Conservation (phyloP, 2,329 filamentous ascomycete species). For the Pyricularia sp. region DNA sequence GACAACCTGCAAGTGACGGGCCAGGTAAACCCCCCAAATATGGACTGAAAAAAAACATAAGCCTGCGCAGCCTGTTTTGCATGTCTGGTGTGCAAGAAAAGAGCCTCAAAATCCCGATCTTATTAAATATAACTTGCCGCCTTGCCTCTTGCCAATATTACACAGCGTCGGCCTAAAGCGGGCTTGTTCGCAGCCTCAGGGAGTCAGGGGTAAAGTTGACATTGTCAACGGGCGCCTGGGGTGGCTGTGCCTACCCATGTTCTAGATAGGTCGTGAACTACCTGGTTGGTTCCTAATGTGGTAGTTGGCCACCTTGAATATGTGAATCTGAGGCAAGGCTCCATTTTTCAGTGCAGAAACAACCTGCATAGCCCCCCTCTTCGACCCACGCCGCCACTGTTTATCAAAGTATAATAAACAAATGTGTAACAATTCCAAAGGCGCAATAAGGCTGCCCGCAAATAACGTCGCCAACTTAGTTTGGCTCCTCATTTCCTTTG, state of each 20-base stretch:
- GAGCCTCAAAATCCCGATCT: neutral
- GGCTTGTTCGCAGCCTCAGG: neutral
- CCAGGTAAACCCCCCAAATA: neutral
- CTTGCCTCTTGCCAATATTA: neutral
- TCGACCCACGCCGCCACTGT: neutral
- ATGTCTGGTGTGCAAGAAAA: neutral
- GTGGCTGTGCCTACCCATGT: neutral
- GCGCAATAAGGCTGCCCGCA: neutral
- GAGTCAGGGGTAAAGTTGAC: neutral
- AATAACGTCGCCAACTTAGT: neutral
- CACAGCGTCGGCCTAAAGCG: neutral
- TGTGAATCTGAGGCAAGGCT: neutral
- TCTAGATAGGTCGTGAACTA: neutral
- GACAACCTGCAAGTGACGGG: neutral
- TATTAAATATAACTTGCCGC: neutral
- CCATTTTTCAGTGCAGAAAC: neutral
- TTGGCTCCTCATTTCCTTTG: neutral
- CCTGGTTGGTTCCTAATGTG: neutral
- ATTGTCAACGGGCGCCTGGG: neutral
- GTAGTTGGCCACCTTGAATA: neutral
- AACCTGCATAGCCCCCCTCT: neutral
- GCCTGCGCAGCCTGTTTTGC: too few species aligned
- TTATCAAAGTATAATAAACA: neutral
- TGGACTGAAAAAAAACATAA: neutral
- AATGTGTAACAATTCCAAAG: neutral